Percentiles rank a stretch among this genome's conserved stretches.
Evolutionary conservation across 345 rosid genomes (phyloP).

Genomic region (Tarenaya hassleriana): DNA sequence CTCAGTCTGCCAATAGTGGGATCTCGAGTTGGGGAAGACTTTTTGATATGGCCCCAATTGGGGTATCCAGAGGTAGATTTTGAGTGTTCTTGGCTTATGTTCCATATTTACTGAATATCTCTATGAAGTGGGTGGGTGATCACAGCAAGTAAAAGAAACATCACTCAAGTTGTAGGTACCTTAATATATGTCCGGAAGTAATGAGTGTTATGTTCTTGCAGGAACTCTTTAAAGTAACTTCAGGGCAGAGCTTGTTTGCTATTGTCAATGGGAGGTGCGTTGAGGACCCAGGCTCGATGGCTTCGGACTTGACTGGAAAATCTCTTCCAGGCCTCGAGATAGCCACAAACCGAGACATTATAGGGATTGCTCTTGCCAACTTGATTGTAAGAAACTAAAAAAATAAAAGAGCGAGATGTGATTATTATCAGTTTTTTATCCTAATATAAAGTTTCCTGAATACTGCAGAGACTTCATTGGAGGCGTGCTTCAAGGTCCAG

Average conservation of each 20-base stretch:
- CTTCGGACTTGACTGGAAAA: slow-evolving; percentile 75
- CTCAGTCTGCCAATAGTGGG: slow-evolving; percentile 75
- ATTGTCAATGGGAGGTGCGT: slow-evolving; percentile 83
- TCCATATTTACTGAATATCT: no score
- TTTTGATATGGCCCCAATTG: slow-evolving; percentile 90
- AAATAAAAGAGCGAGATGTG: slow-evolving; percentile 9
- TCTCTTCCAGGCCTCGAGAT: slow-evolving; percentile 77
- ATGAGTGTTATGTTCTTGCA: slow-evolving; percentile 13
- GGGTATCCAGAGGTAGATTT: slow-evolving; percentile 66
- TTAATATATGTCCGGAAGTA: neutral
- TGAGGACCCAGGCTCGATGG: slow-evolving; percentile 82
- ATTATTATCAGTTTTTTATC: neutral
- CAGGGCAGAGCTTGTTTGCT: slow-evolving; percentile 82
- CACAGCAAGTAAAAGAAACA: no score
- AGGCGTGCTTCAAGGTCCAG: slow-evolving; percentile 76
- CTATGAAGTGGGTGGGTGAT: no score
- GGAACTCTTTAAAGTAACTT: slow-evolving; percentile 77
- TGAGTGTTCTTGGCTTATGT: neutral
- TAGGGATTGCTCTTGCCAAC: slow-evolving; percentile 90
- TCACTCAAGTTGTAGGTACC: neutral
- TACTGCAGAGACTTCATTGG: slow-evolving; percentile 86
- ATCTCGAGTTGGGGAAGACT: slow-evolving; percentile 94
- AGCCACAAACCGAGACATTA: slow-evolving; percentile 74
- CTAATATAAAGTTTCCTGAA: neutral
- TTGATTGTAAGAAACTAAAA: slow-evolving; percentile 59